These are phyloP conservation scores for Hypoxylon sp. DNA, from an alignment of 2,329 filamentous ascomycete species.

Conservation along the genomic window DNA sequence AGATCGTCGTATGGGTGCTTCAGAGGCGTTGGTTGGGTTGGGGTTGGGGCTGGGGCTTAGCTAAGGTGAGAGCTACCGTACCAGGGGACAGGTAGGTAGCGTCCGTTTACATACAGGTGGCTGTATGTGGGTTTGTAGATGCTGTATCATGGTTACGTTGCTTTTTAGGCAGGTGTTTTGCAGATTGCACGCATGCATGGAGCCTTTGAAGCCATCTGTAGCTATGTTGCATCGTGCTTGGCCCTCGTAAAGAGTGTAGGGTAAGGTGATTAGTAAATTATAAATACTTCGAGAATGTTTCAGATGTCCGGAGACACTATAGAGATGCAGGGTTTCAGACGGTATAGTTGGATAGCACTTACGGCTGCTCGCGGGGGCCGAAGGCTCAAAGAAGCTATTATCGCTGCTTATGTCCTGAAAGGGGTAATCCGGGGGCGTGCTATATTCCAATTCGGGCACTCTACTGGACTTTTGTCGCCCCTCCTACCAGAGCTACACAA, in stretches of 20 bases:
- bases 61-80: neutral
- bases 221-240: neutral
- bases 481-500: neutral
- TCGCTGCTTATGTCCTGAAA: neutral
- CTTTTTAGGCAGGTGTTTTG: neutral
- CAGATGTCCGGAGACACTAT: neutral
- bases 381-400: neutral
- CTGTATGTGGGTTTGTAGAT: neutral
- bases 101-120: too few species aligned
- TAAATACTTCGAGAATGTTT: conserved; percentile 3
- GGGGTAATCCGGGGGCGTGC: neutral
- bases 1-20: neutral
- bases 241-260: neutral
- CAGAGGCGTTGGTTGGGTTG: neutral
- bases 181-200: neutral
- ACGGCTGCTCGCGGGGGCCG: neutral
- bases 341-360: neutral
- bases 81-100: neutral
- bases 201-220: neutral
- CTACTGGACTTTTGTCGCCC: neutral
- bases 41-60: conserved; percentile 3
- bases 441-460: neutral
- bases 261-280: conserved; percentile 6
- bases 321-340: neutral
- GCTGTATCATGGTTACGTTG: neutral